Evolutionary conservation across 192 early-diverging fungal species (phyloP).

Genomic region (Gaertneriomyces sp.): DNA sequence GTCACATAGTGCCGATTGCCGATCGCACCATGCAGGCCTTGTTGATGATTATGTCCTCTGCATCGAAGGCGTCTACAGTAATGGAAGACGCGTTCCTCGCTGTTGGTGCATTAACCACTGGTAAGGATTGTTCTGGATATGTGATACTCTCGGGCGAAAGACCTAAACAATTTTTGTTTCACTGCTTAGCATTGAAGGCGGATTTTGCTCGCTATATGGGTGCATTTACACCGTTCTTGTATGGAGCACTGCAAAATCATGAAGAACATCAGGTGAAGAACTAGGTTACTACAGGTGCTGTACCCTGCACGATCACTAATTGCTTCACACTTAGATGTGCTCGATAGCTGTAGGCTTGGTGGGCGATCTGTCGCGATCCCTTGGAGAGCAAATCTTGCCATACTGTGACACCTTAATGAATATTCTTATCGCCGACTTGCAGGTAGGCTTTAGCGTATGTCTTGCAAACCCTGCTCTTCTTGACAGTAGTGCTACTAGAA

Average conservation of each 20-base stretch:
- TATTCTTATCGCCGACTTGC: slow-evolving; percentile 71
- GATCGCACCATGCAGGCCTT: slow-evolving; percentile 89
- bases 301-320: too few relatives aligned
- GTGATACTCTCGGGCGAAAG: not conserved
- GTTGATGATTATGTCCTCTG: slow-evolving; percentile 68
- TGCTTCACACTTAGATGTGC: slow-evolving; percentile 61
- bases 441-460: slow-evolving; percentile 32
- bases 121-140: slow-evolving; percentile 27
- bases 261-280: slow-evolving; percentile 65
- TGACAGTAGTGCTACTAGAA: slow-evolving; percentile 34
- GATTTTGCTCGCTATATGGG: slow-evolving; percentile 89
- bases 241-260: slow-evolving; percentile 77
- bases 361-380: slow-evolving; percentile 90
- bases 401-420: slow-evolving; percentile 86
- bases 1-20: slow-evolving; percentile 67
- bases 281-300: not conserved
- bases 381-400: slow-evolving; percentile 68
- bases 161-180: not conserved
- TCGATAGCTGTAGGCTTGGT: slow-evolving; percentile 93
- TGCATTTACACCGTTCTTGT: slow-evolving; percentile 78
- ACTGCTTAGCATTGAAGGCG: slow-evolving; percentile 65
- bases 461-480: not conserved
- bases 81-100: slow-evolving; percentile 91
- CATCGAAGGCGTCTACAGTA: slow-evolving; percentile 75
- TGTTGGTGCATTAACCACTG: slow-evolving; percentile 78